phyloP scores from a whole-genome alignment of 805 yeast species.

The Kluyveromyces wickerhamii region DNA sequence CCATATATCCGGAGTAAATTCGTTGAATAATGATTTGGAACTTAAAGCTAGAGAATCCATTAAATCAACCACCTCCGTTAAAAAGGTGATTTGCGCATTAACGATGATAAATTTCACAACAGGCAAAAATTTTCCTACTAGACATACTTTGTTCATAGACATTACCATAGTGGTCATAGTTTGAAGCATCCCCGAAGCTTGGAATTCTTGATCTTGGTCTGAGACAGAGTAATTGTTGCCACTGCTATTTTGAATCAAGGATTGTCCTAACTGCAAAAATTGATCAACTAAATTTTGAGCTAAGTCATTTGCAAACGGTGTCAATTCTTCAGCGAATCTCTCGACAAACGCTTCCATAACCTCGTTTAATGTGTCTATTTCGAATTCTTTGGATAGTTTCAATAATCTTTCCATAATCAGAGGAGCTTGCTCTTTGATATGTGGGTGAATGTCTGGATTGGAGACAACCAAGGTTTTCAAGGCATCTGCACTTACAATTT shows the following conservation, averaged over 20 bases:
- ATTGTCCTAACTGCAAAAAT: constrained; percentile 48
- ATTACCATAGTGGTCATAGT: constrained; percentile 68
- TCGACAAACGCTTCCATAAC: constrained; percentile 97
- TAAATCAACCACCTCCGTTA: constrained; percentile 58
- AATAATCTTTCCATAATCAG: constrained; percentile 75
- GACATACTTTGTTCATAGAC: constrained; percentile 51
- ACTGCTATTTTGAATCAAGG: constrained; percentile 41
- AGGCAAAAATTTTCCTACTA: constrained; percentile 50
- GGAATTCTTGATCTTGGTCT: constrained; percentile 56
- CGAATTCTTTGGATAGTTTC: constrained; percentile 69
- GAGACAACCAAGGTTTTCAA: constrained; percentile 71
- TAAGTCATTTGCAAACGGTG: constrained; percentile 74
- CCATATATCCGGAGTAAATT: constrained; percentile 48
- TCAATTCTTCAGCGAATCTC: constrained; percentile 73
- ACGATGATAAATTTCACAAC: constrained; percentile 50
- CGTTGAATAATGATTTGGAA: constrained; percentile 37
- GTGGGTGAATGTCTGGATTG: constrained; percentile 54
- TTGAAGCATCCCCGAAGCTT: constrained; percentile 58
- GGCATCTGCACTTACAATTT: constrained; percentile 82
- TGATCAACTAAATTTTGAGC: constrained; percentile 54
- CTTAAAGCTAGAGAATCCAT: constrained; percentile 48
- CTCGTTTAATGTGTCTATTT: constrained; percentile 73
- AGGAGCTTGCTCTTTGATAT: constrained; percentile 64
- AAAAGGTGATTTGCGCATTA: constrained; percentile 51
- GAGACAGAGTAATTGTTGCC: constrained; percentile 29